Conservation (phyloP, 2,329 filamentous ascomycete genomes). For the Venturia carpophila region DNA sequence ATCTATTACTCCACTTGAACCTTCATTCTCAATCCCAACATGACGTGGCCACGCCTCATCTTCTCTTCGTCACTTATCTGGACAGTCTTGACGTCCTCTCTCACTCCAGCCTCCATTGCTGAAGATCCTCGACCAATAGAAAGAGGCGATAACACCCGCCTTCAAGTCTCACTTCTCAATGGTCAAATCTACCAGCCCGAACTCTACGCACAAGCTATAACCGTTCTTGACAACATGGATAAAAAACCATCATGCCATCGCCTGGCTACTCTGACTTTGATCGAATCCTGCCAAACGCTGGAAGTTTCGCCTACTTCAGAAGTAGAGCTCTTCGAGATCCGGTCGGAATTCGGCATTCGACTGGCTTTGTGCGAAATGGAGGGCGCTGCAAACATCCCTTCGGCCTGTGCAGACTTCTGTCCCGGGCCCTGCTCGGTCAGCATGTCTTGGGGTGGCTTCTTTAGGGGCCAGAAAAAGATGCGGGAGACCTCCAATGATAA, state of each 20-base stretch:
- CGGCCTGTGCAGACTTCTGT: slow-evolving; percentile 16
- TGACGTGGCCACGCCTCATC: slow-evolving; percentile 7
- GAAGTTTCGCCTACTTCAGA: slow-evolving; percentile 26
- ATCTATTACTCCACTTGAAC: not conserved
- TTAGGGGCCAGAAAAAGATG: slow-evolving; percentile 19
- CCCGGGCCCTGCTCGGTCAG: slow-evolving; percentile 7
- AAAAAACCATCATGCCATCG: slow-evolving; percentile 45
- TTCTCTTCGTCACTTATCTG: slow-evolving; percentile 5
- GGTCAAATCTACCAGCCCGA: slow-evolving; percentile 23
- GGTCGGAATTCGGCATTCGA: slow-evolving; percentile 53
- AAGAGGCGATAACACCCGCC: not conserved
- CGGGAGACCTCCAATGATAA: slow-evolving; percentile 20
- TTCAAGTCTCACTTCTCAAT: slow-evolving; percentile 7
- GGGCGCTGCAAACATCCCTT: slow-evolving; percentile 32
- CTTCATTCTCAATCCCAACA: not conserved
- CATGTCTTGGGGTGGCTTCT: slow-evolving; percentile 21
- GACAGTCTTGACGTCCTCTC: not conserved
- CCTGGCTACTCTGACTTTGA: slow-evolving; percentile 44
- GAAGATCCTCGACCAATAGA: not conserved
- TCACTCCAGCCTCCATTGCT: not conserved
- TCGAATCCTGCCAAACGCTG: slow-evolving; percentile 47
- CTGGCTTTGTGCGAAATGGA: slow-evolving; percentile 57
- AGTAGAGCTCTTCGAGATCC: slow-evolving; percentile 32
- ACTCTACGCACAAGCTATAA: slow-evolving; percentile 37
- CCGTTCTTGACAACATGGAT: slow-evolving; percentile 38